Percentiles rank a stretch among this genome's conserved stretches.
These are phyloP conservation scores for Geotrichum reessii DNA, from an alignment of 1,139 yeast species.

Conservation along the genomic window DNA sequence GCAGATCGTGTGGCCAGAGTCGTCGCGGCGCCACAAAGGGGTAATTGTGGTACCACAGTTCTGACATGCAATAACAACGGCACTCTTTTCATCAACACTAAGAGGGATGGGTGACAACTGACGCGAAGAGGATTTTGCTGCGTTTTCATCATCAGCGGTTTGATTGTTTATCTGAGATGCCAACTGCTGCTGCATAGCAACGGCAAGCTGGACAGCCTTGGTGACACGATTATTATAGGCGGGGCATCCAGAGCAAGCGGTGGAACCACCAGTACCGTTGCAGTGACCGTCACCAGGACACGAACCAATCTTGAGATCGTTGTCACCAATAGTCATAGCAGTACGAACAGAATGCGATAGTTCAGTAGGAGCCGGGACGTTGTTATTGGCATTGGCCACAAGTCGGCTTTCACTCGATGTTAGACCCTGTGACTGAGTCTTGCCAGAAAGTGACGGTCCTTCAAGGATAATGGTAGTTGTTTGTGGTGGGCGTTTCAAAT, in stretches of 20 bases:
- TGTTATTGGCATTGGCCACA: neutral
- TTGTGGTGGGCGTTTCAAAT: slow-evolving; percentile 58
- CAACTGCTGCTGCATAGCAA: slow-evolving; percentile 7
- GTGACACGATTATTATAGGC: slow-evolving; percentile 65
- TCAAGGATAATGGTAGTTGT: slow-evolving; percentile 15
- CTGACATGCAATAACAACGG: slow-evolving; percentile 63
- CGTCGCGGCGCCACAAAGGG: slow-evolving; percentile 83
- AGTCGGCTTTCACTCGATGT: neutral
- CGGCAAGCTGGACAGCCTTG: slow-evolving; percentile 24
- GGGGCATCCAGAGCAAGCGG: slow-evolving; percentile 78
- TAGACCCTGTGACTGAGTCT: neutral
- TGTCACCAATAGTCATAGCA: neutral
- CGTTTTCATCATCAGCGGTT: neutral
- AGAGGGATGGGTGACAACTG: neutral
- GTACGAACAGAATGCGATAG: neutral
- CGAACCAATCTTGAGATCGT: slow-evolving; percentile 42
- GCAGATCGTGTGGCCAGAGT: slow-evolving; percentile 73
- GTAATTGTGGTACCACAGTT: slow-evolving; percentile 82
- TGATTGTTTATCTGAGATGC: neutral
- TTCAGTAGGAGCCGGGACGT: neutral
- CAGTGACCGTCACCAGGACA: slow-evolving; percentile 83
- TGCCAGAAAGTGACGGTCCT: neutral
- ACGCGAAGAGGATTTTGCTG: neutral
- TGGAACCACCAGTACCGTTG: slow-evolving; percentile 81
- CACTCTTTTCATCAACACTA: slow-evolving; percentile 28